Base-by-base conservation (phyloP, 1,139 yeast genomes). In the Lizanozyma gosingica region DNA sequence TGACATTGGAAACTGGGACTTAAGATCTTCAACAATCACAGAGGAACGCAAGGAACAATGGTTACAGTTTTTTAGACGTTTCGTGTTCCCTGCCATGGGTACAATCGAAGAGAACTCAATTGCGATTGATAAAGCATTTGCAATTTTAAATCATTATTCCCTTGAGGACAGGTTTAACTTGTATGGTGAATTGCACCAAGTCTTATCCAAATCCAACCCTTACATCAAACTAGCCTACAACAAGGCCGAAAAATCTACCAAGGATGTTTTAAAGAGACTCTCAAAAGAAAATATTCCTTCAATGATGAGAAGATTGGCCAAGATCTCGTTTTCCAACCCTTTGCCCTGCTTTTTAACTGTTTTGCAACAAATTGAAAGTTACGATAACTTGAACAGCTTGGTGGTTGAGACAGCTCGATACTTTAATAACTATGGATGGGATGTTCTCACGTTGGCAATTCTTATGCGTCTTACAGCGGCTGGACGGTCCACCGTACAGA, bases 371-470 rank as follows among this genome's bases (percentile, higher is more conserved):
- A 80, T 92, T 45, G 98, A 94, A 57, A 87, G 95, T 63, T 94
- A 92, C 55, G 96, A 85, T 55, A 92, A 88, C 55, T 74, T 88
- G 48, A 86, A 81, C 41, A 80, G 77, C 37, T 67, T 88, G 42
- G 80, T 92, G 11, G 90, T 87, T 9, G 84, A 83, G 41, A 79
- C 95, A 2, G 90, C 96, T 0, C 67, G 81, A 37, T 83, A 80
- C 52, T 86, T 88, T 56, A 83, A 83, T 42, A 73, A 67, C 6
- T 81, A 83, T 54, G 92, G 90, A 0, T 88, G 95, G 90, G 97
- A 90, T 56, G 84, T 80, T 1, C 62, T 90, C 35, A 82, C 92
- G 2, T 80, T 77, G 49, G 90, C 85, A 1, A 63, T 90, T 4
- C 64, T 88, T 56, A 73, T 79, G 53, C 76, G 94, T 50, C 67